Conservation (phyloP, 2,329 filamentous ascomycete genomes). For the Colletotrichum sp. region DNA sequence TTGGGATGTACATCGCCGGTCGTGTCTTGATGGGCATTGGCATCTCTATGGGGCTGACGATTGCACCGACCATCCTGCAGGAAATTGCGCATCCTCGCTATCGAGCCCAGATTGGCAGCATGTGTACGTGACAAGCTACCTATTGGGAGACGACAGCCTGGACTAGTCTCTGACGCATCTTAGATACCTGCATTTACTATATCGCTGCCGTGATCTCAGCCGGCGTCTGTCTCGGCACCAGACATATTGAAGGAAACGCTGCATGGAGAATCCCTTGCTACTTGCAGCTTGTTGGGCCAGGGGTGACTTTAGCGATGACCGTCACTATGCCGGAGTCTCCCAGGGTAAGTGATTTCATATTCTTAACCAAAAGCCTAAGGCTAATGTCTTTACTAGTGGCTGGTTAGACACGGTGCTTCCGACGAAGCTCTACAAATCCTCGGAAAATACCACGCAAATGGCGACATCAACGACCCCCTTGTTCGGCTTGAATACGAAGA, state of each 20-base stretch:
- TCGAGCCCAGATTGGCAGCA: not conserved
- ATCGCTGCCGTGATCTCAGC: not conserved
- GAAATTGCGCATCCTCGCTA: not conserved
- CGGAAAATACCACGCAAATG: not conserved
- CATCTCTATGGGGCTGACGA: not conserved
- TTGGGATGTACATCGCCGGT: not conserved
- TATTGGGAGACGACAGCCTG: not conserved
- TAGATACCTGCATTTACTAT: not conserved
- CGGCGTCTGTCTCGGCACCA: not conserved
- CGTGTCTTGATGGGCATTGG: not conserved
- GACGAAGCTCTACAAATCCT: not conserved
- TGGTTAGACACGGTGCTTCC: not conserved
- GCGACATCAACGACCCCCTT: not conserved
- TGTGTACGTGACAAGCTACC: not conserved
- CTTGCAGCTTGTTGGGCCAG: not conserved
- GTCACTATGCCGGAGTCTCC: not conserved
- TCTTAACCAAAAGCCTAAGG: not conserved
- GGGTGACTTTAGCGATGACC: not conserved
- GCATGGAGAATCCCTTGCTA: not conserved
- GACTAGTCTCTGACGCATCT: not conserved
- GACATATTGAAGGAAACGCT: not conserved
- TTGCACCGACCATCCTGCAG: not conserved
- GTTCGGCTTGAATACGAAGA: not conserved
- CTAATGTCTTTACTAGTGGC: not conserved
- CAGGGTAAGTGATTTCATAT: not conserved